Base-by-base conservation (phyloP, 1,139 yeast species). In the Scheffersomyces quercinus region DNA sequence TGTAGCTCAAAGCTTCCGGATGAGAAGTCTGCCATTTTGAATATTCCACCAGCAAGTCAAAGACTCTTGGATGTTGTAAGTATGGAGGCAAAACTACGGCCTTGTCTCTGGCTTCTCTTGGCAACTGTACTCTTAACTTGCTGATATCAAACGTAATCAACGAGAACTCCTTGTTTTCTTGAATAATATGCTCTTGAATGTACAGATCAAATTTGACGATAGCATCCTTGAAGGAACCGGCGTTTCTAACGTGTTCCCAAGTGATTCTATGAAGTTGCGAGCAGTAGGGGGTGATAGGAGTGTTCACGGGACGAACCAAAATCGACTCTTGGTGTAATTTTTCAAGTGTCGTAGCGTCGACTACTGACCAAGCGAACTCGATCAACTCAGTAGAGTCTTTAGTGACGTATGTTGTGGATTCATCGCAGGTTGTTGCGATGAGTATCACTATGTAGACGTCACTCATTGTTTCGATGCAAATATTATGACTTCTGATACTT, bases 81-180 rank as follows among this genome's bases (percentile, higher is more conserved):
- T 85, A 88, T 3, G 79, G 71, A 0, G 97, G 97, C 47, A 91
- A 72, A 3, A 72, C 78, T 43, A 87, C 81, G 11, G 81, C 77
- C 59, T 86, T 83, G 60, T 88, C 96, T 35, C 88, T 73, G 8
- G 96, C 89, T 60, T 88, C 96, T 39, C 95, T 75, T 5, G 88
- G 84, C 26, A 91, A 64, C 54, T 86, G 88, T 29, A 89, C 91
- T 49, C 91, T 75, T 39, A 91, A 66, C 52, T 83, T 85, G 80
- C 85, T 79, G 8, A 83, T 73, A 55, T 83, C 82, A 51, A 81
- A 71, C 1, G 90, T 76, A 36, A 89, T 85, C 55, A 90, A 79
- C 2, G 83, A 71, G 59, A 88, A 85, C 32, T 82, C 84, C 40
- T 67, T 64, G 5, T 75, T 72, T 36, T 72, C 66, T 26, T 69